phyloP scores from a whole-genome alignment of 176 grass and related monocot genomes.

The Chrysopogon serrulatus region DNA sequence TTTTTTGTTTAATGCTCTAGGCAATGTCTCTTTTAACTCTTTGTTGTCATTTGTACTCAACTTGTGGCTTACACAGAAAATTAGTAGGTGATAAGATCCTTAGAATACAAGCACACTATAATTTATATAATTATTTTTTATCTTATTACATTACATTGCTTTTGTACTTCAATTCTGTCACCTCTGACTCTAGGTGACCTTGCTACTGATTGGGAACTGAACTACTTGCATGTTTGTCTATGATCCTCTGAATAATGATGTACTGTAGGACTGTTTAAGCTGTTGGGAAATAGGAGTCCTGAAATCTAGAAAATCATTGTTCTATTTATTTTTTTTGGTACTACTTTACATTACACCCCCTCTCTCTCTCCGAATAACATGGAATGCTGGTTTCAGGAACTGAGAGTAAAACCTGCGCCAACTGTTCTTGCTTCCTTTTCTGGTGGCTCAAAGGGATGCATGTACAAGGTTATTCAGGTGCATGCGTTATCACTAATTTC shows the following conservation, averaged over 20 bases:
- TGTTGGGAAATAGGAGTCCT: not conserved
- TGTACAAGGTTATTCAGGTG: constrained; percentile 96
- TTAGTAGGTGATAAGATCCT: not conserved
- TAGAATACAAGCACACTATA: not conserved
- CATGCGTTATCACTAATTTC: not conserved
- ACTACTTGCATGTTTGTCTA: not conserved
- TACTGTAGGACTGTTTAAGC: not conserved
- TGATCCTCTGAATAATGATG: not conserved
- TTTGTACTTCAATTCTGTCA: not conserved
- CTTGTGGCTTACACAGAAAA: not conserved
- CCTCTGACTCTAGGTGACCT: not conserved
- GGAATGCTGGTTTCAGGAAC: constrained; percentile 59
- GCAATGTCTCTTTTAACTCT: not conserved
- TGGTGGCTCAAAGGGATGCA: constrained; percentile 74
- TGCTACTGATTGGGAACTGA: not conserved
- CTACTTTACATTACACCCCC: not conserved
- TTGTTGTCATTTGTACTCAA: not conserved
- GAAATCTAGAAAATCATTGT: not conserved
- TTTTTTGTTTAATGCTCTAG: not conserved
- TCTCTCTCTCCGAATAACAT: not conserved
- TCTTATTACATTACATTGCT: not conserved
- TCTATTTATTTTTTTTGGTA: not conserved
- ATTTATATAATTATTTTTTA: not conserved
- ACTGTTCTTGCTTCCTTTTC: constrained; percentile 78
- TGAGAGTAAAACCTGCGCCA: constrained; percentile 61